A percentile compares a stretch with the other conserved stretches of the same genome.
Evolutionary conservation across 1,284 basidiomycete genomes (phyloP).

Genomic region (Cryptococcus hybrid): DNA sequence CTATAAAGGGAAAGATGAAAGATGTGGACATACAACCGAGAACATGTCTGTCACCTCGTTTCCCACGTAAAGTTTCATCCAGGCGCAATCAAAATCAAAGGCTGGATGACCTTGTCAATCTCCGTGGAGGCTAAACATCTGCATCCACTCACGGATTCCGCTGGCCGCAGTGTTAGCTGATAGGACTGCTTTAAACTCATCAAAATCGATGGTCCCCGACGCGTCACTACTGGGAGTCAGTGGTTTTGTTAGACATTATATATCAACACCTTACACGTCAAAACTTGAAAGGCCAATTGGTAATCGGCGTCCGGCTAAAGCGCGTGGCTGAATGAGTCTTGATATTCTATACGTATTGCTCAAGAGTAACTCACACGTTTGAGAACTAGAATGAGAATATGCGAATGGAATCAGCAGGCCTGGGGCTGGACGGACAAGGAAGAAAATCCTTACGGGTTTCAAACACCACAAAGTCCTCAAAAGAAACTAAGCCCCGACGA

Average conservation of each 20-base stretch:
- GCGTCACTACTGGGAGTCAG: conserved; percentile 60
- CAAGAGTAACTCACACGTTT: conserved; percentile 31
- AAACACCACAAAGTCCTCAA: conserved; percentile 93
- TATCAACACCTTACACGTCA: not conserved
- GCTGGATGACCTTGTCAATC: conserved; percentile 45
- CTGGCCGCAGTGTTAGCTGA: conserved; percentile 62
- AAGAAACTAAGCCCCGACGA: conserved; percentile 75
- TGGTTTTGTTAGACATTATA: conserved; percentile 4
- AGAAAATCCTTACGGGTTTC: conserved; percentile 59
- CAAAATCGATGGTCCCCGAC: conserved; percentile 82
- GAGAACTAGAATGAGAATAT: conserved; percentile 24
- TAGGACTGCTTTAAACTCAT: conserved; percentile 90
- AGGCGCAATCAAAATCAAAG: conserved; percentile 92
- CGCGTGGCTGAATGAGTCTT: conserved; percentile 8
- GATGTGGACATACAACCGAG: conserved; percentile 70
- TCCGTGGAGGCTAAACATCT: not conserved
- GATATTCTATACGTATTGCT: too few species aligned
- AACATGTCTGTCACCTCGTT: conserved; percentile 82
- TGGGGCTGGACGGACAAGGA: not conserved
- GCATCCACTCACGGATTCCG: conserved; percentile 59
- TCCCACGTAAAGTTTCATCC: conserved; percentile 90
- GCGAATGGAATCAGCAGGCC: too few species aligned
- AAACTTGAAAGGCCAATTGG: conserved; percentile 90
- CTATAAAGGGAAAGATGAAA: not conserved
- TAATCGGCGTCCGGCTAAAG: conserved; percentile 84